Evolutionary conservation across 495 filamentous ascomycete species (phyloP).

Genomic region (Hypoxylon crocopeplum): DNA sequence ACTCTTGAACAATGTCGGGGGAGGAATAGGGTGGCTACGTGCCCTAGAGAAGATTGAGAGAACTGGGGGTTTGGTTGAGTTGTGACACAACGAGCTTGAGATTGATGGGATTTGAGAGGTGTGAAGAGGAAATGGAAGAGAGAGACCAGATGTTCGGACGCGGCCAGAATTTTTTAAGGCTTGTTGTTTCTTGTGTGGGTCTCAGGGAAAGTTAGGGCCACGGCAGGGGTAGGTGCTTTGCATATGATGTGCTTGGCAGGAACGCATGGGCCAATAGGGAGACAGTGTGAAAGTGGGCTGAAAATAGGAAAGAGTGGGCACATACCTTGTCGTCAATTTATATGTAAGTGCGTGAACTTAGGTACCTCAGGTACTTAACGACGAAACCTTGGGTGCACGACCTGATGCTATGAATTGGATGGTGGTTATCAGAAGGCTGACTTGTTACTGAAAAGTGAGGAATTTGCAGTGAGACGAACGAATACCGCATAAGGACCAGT

Average conservation of each 20-base stretch:
- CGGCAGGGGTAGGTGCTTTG: constrained; percentile 39
- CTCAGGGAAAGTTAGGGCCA: constrained; percentile 24
- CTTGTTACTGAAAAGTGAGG: too few species aligned
- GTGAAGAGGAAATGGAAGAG: constrained; percentile 53
- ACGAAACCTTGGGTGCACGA: too few species aligned
- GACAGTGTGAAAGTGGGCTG: background rate
- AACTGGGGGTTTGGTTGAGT: constrained; percentile 45
- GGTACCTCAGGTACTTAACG: too few species aligned
- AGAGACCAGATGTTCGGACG: constrained; percentile 45
- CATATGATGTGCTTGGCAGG: constrained; percentile 29
- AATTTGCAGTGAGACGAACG: too few species aligned
- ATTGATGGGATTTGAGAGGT: constrained; percentile 55
- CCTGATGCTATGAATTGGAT: too few species aligned
- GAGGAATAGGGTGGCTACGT: constrained; percentile 85
- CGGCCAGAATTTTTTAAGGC: constrained; percentile 56
- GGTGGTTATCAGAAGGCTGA: too few species aligned
- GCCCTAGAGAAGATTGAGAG: constrained; percentile 74
- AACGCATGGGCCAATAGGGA: constrained; percentile 15
- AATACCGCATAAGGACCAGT: too few species aligned
- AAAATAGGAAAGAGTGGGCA: background rate
- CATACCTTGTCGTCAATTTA: constrained; percentile 22
- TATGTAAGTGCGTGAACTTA: too few species aligned
- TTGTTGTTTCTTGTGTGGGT: constrained; percentile 57
- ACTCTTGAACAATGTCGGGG: constrained; percentile 64
- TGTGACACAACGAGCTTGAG: constrained; percentile 50